These are phyloP conservation scores for Colletotrichum neosansevieriae DNA, from an alignment of 2,329 filamentous ascomycete genomes.

Conservation along the genomic window DNA sequence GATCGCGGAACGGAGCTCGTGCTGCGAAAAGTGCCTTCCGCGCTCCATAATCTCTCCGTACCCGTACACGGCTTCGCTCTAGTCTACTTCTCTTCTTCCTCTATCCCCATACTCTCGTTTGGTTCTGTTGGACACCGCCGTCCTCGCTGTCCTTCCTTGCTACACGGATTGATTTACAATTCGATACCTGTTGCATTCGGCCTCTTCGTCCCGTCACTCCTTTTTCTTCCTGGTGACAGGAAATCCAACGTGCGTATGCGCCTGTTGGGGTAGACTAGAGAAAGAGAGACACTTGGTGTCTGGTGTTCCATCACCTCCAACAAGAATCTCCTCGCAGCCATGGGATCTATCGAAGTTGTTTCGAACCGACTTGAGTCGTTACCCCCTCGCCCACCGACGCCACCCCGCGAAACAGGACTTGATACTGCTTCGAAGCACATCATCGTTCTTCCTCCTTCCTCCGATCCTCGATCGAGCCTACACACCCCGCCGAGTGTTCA, in stretches of 20 bases:
- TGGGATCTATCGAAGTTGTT: constrained; percentile 54
- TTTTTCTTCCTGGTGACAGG: constrained; percentile 17
- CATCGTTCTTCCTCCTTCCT: constrained; percentile 51
- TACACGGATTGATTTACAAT: constrained; percentile 26
- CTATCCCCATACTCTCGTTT: constrained; percentile 27
- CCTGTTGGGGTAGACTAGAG: constrained; percentile 18
- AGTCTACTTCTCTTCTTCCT: constrained; percentile 14
- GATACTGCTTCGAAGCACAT: constrained; percentile 51
- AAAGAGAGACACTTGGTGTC: constrained; percentile 22
- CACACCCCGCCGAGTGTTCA: constrained; percentile 66
- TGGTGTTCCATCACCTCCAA: constrained; percentile 19
- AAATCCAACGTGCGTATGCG: constrained; percentile 31
- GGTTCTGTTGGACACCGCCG: constrained; percentile 20
- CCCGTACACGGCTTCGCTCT: constrained; percentile 25
- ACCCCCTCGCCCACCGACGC: constrained; percentile 73
- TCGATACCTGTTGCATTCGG: background rate
- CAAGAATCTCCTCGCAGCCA: constrained; percentile 47
- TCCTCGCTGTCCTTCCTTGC: constrained; percentile 7
- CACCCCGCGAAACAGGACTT: constrained; percentile 67
- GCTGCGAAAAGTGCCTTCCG: constrained; percentile 30
- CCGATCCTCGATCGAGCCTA: constrained; percentile 55
- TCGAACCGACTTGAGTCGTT: constrained; percentile 64
- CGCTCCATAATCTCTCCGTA: constrained; percentile 17
- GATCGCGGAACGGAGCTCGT: constrained; percentile 11
- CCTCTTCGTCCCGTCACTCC: constrained; percentile 9